These are phyloP conservation scores for Canavalia ensiformis DNA, from an alignment of 306 rosid genomes.

Conservation along the genomic window DNA sequence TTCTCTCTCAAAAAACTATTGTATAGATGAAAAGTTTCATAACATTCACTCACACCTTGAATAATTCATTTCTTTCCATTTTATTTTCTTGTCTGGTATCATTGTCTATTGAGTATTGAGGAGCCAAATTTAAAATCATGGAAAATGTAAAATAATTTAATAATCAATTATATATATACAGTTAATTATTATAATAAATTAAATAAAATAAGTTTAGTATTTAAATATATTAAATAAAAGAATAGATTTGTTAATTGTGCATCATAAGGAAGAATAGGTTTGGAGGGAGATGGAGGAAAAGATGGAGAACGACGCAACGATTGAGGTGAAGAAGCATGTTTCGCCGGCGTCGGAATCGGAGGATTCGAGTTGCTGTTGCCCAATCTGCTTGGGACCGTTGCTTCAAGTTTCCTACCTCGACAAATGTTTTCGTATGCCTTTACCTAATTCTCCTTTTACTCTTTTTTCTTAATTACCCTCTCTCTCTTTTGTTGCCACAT, in stretches of 20 bases:
- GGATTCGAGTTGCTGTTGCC: conserved; percentile 64
- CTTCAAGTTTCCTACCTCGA: conserved; percentile 77
- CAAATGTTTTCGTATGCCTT: conserved; percentile 70
- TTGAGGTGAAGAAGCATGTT: background rate
- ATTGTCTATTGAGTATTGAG: too few species aligned
- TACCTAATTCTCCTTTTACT: background rate
- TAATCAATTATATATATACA: too few species aligned
- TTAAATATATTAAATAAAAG: too few species aligned
- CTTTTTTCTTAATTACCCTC: background rate
- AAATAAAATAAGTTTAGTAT: background rate
- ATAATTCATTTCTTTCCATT: too few species aligned
- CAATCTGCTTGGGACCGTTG: conserved; percentile 76
- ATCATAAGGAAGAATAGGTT: background rate
- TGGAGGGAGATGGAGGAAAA: background rate
- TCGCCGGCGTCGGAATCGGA: conserved; percentile 29
- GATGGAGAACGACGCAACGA: conserved; percentile 47
- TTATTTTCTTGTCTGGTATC: too few species aligned
- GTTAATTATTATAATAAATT: background rate
- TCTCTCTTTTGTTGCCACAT: background rate
- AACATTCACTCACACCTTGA: too few species aligned
- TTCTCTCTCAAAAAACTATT: too few species aligned
- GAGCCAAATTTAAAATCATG: too few species aligned
- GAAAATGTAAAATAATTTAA: background rate
- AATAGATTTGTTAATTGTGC: too few species aligned
- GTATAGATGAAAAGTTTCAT: too few species aligned